These are phyloP conservation scores for Auriscalpium vulgare DNA, from an alignment of 768 basidiomycete species.

Conservation along the genomic window DNA sequence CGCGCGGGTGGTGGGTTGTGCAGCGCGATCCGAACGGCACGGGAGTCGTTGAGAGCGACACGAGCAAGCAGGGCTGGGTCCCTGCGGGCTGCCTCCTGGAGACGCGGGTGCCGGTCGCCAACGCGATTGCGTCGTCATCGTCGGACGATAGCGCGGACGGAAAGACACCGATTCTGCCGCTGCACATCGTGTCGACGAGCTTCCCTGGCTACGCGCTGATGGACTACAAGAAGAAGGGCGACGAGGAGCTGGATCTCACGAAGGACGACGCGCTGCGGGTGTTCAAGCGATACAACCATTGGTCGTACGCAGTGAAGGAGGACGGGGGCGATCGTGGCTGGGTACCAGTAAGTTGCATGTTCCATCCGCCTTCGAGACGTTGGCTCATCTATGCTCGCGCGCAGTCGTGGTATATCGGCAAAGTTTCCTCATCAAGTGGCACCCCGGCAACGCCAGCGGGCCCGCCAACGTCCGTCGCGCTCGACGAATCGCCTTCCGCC, in stretches of 20 bases:
- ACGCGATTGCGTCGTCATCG: constrained; percentile 64
- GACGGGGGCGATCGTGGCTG: constrained; percentile 91
- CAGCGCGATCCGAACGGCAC: constrained; percentile 87
- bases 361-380: neutral
- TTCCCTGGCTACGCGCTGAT: constrained; percentile 95
- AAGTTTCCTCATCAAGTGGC: constrained; percentile 44
- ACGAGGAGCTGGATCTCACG: constrained; percentile 81
- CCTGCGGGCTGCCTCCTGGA: constrained; percentile 96
- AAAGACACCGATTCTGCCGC: constrained; percentile 78
- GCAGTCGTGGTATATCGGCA: constrained; percentile 93
- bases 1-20: constrained; percentile 99
- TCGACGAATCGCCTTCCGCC: constrained; percentile 18
- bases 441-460: constrained; percentile 37
- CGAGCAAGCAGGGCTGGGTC: constrained; percentile 89
- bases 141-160: constrained; percentile 17
- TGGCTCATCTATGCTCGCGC: constrained; percentile 7
- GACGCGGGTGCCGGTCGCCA: constrained; percentile 83
- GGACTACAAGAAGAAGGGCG: constrained; percentile 92
- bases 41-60: constrained; percentile 69
- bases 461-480: constrained; percentile 18
- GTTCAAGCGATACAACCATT: constrained; percentile 97
- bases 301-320: constrained; percentile 95
- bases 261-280: constrained; percentile 89
- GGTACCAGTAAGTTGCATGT: constrained; percentile 64
- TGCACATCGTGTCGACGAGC: constrained; percentile 93